A percentile compares a stretch with the other conserved stretches of the same genome.
Conservation (phyloP, 2,329 filamentous ascomycete genomes). For the Leptographium lundbergii region DNA sequence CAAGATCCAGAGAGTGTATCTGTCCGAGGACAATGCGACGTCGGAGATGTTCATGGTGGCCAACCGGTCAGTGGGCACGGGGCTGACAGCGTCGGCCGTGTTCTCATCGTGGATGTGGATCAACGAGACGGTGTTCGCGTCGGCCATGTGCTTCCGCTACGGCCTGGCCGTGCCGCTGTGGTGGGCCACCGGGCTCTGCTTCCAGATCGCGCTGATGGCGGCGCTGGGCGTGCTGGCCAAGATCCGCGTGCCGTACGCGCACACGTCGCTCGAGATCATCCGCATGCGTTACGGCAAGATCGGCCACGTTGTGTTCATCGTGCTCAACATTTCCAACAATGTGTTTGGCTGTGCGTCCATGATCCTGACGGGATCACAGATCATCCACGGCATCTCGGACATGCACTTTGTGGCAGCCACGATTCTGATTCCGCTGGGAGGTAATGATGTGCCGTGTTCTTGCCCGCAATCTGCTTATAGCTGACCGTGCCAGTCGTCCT, state of each 20-base stretch:
- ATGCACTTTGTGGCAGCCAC: conserved; percentile 27
- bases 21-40: conserved; percentile 27
- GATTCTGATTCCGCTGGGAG: conserved; percentile 23
- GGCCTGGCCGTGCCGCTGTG: conserved; percentile 14
- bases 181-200: conserved; percentile 7
- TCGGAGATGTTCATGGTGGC: conserved; percentile 31
- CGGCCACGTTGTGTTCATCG: conserved; percentile 26
- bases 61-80: conserved; percentile 18
- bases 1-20: conserved; percentile 29
- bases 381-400: conserved; percentile 25
- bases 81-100: conserved; percentile 19
- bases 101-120: conserved; percentile 28
- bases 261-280: conserved; percentile 30
- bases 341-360: conserved; percentile 26
- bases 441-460: not conserved
- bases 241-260: conserved; percentile 24
- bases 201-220: conserved; percentile 8
- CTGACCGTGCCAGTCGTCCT: conserved; percentile 17
- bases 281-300: conserved; percentile 23
- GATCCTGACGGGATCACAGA: conserved; percentile 24
- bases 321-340: conserved; percentile 26
- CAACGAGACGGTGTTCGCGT: conserved; percentile 26
- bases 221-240: conserved; percentile 32
- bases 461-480: not conserved
- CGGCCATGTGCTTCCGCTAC: conserved; percentile 20